Base-by-base conservation (phyloP, 106 monocot species). In the Gastrodia elata region DNA sequence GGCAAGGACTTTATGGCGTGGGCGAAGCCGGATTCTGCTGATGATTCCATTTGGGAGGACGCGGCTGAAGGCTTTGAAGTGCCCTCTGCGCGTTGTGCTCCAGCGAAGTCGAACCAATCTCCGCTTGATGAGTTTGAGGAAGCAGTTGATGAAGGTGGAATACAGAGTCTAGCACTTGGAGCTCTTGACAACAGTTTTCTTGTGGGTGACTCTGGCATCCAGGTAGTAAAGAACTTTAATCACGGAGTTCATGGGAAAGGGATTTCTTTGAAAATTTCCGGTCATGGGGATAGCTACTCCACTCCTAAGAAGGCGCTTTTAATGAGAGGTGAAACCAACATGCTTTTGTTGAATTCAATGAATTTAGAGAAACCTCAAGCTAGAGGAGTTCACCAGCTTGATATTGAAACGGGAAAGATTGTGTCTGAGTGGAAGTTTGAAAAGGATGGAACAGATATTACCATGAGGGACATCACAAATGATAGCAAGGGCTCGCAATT, bases 241-340 rank as follows among this genome's bases (percentile, higher is more conserved):
- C 87, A 92, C 70, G 95, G 95, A 27, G 77, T 96, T 35, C 95
- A 96, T 46, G 95, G 95, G 52, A 96, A 89, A 74, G 95, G 95
- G 5, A 40, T 85, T 5, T 80, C 78, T 0, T 85, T 96, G 76
- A 89, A 77, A 77, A 77, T 94, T 49, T 48, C 68, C 0, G 68
- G 68, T 26, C 44, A 69, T 33, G 82, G 71, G 0, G 72, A 56
- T 16, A 32, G 68, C 8, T 77, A 55, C 15, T 49, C 74, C 5
- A 86, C 87, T 2, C 91, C 89, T 0, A 89, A 83, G 82, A 96
- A 88, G 80, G 95, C 89, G 0, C 76, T 96, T 25, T 75, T 96
- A 41, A 96, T 89, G 89, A 83, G 71, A 67, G 89, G 82, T 0
- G 95, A 96, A 77, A 89, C 87, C 2, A 96, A 92, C 64, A 92